These are phyloP conservation scores for Linderniella brevidens DNA, from an alignment of 257 asterid genomes.

Conservation along the genomic window DNA sequence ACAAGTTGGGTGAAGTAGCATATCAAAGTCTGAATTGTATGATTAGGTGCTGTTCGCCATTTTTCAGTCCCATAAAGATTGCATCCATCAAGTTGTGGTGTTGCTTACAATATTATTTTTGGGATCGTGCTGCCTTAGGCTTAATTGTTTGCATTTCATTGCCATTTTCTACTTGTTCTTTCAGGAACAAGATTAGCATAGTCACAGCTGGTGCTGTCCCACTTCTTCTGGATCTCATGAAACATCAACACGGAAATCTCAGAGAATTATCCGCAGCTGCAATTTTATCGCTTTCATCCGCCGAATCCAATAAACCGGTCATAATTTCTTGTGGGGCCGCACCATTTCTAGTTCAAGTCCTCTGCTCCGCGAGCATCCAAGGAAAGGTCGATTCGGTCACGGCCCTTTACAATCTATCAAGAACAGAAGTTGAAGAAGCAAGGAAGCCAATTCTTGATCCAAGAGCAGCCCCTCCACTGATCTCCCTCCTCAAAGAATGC, in stretches of 20 bases:
- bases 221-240: constrained; percentile 70
- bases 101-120: background rate
- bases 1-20: no score
- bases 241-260: constrained; percentile 33
- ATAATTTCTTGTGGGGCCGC: constrained; percentile 64
- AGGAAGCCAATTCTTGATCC: constrained; percentile 40
- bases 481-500: constrained; percentile 64
- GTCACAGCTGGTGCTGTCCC: constrained; percentile 67
- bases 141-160: constrained; percentile 10
- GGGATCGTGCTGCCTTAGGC: background rate
- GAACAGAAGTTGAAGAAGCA: constrained; percentile 35
- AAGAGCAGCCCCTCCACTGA: constrained; percentile 50
- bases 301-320: constrained; percentile 46
- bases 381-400: constrained; percentile 83
- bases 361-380: constrained; percentile 68
- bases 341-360: constrained; percentile 45
- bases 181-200: constrained; percentile 67
- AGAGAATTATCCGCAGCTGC: constrained; percentile 83
- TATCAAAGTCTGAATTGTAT: no score
- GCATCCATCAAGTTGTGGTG: no score
- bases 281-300: constrained; percentile 56
- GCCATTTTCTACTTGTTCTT: constrained; percentile 9
- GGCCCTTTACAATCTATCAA: constrained; percentile 61
- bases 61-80: no score
- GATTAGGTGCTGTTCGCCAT: no score